Evolutionary conservation across 2,329 filamentous ascomycete species (phyloP).

Genomic region (Cladosporium sp.): DNA sequence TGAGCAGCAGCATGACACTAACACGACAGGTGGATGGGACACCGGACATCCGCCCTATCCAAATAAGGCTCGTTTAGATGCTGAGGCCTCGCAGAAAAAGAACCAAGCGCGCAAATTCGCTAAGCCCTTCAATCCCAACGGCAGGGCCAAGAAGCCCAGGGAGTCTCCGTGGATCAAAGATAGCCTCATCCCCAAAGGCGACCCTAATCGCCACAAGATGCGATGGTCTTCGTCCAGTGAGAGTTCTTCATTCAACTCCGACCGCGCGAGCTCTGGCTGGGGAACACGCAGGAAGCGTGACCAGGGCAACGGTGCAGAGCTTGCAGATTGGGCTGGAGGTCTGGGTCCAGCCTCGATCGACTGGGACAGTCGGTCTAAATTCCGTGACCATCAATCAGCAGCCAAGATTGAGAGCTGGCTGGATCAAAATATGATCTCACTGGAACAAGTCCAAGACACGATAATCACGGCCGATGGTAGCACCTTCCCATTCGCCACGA

Average conservation of each 20-base stretch:
- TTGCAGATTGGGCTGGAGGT: constrained; percentile 48
- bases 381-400: constrained; percentile 27
- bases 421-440: not conserved
- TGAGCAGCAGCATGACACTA: not conserved
- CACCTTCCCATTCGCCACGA: not conserved
- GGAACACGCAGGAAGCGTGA: not conserved
- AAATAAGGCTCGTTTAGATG: not conserved
- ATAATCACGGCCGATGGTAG: not conserved
- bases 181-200: constrained; percentile 11
- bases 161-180: constrained; percentile 20
- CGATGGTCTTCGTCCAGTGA: constrained; percentile 4
- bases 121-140: not conserved
- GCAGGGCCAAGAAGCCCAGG: not conserved
- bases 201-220: constrained; percentile 7
- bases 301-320: constrained; percentile 20
- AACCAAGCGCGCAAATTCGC: not conserved
- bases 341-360: constrained; percentile 49
- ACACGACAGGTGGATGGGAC: not conserved
- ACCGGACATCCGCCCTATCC: constrained; percentile 5
- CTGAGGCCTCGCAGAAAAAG: not conserved
- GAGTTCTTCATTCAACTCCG: not conserved
- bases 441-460: not conserved
- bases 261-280: constrained; percentile 7
- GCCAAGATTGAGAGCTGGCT: constrained; percentile 34
- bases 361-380: constrained; percentile 43